Conservation (phyloP, 768 basidiomycete genomes). For the Naematelia encephala region DNA sequence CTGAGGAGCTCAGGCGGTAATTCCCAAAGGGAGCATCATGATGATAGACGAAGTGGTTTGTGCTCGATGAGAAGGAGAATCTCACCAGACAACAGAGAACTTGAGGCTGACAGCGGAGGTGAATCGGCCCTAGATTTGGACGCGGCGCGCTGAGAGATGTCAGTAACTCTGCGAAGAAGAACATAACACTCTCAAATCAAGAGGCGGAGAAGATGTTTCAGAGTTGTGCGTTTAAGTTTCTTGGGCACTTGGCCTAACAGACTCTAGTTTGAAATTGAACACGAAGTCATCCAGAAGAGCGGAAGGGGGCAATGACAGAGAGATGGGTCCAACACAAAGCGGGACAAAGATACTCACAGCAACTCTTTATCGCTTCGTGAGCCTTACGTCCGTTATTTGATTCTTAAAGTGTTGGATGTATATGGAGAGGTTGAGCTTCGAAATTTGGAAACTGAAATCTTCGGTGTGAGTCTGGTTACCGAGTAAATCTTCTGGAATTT, state of each 20-base stretch:
- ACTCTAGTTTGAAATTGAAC: slow-evolving; percentile 51
- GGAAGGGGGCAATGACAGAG: slow-evolving; percentile 7
- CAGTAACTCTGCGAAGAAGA: not conserved
- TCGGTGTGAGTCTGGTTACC: slow-evolving; percentile 3
- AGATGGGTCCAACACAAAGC: too few relatives aligned
- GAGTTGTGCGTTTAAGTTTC: slow-evolving; percentile 48
- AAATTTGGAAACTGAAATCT: slow-evolving; percentile 2
- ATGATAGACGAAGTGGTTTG: slow-evolving; percentile 3
- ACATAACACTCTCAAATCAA: too few relatives aligned
- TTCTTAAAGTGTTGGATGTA: not conserved
- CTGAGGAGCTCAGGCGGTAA: slow-evolving; percentile 46
- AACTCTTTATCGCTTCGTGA: too few relatives aligned
- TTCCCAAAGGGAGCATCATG: slow-evolving; percentile 48
- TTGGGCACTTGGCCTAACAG: slow-evolving; percentile 49
- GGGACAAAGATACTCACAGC: too few relatives aligned
- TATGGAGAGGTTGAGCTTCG: not conserved
- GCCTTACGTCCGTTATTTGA: not conserved
- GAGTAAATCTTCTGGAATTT: slow-evolving; percentile 9
- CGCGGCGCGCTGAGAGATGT: not conserved
- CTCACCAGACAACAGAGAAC: not conserved
- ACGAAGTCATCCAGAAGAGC: slow-evolving; percentile 41
- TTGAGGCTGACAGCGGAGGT: not conserved
- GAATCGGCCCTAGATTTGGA: not conserved
- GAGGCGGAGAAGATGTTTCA: slow-evolving; percentile 21
- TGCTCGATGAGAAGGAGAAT: not conserved